Evolutionary conservation across 2,329 filamentous ascomycete species (phyloP).

Genomic region (Arachnomyces sp.): DNA sequence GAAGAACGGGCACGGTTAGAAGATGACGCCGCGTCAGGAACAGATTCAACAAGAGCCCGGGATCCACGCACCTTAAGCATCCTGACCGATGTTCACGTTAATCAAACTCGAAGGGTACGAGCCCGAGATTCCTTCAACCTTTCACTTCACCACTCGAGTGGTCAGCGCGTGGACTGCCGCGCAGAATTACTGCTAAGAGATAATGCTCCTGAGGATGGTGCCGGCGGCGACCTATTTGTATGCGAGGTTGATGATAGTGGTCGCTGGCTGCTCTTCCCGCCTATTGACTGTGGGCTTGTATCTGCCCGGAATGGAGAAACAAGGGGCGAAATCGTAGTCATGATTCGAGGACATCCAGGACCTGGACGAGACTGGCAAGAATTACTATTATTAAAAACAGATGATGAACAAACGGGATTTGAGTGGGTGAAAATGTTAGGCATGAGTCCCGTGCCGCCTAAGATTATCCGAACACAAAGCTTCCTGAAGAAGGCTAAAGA

Average conservation of each 20-base stretch:
- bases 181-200: conserved; percentile 83
- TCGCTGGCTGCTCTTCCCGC: conserved; percentile 85
- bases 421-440: conserved; percentile 89
- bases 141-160: conserved; percentile 77
- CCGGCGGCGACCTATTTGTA: conserved; percentile 78
- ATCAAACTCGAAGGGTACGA: conserved; percentile 71
- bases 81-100: conserved; percentile 62
- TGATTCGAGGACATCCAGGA: conserved; percentile 68
- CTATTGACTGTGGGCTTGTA: conserved; percentile 62
- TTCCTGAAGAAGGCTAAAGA: conserved; percentile 40
- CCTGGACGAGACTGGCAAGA: conserved; percentile 69
- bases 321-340: conserved; percentile 70
- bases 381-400: conserved; percentile 66
- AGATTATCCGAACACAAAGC: conserved; percentile 47
- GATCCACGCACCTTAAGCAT: conserved; percentile 71
- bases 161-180: conserved; percentile 81
- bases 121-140: conserved; percentile 87
- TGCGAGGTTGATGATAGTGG: conserved; percentile 75
- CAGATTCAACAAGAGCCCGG: conserved; percentile 72
- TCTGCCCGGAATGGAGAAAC: conserved; percentile 72
- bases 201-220: conserved; percentile 58
- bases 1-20: conserved; percentile 66
- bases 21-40: conserved; percentile 78
- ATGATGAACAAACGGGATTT: conserved; percentile 66
- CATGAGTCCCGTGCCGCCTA: conserved; percentile 55